Evolutionary conservation across 352 stramenopile species (phyloP).

Genomic region (Phytophthora idaei): DNA sequence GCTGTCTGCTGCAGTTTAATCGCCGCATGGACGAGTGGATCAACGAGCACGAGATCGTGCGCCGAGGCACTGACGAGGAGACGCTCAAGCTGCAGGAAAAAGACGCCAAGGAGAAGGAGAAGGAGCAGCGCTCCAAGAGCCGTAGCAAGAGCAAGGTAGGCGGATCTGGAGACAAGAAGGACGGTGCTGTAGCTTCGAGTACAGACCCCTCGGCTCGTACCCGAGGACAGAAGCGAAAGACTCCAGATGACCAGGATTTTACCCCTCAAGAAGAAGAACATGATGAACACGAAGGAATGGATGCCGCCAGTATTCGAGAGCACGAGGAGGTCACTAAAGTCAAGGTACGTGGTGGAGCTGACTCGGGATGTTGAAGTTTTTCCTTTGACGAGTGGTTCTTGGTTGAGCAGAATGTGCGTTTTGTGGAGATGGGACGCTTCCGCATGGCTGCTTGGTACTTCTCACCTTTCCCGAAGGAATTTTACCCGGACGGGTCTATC

Average conservation of each 20-base stretch:
- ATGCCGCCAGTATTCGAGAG: conserved; percentile 96
- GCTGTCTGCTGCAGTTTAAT: conserved; percentile 62
- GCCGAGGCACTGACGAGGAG: conserved; percentile 76
- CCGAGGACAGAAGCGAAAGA: conserved; percentile 79
- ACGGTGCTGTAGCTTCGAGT: conserved; percentile 1
- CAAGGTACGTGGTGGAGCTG: conserved; percentile 55
- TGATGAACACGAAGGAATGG: conserved; percentile 98
- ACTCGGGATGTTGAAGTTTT: conserved; percentile 1
- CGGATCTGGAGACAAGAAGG: conserved; percentile 19
- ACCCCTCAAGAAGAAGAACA: conserved; percentile 90
- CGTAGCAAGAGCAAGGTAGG: conserved; percentile 37
- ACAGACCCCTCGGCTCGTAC: conserved; percentile 52
- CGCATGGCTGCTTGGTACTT: conserved; percentile 98
- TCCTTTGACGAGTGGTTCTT: conserved; percentile 20
- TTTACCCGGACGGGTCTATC: conserved; percentile 85
- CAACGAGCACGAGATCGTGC: conserved; percentile 81
- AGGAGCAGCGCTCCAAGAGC: conserved; percentile 60
- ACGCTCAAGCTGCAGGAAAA: conserved; percentile 76
- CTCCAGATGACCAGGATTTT: conserved; percentile 74
- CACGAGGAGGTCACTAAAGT: conserved; percentile 98
- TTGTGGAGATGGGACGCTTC: conserved; percentile 93
- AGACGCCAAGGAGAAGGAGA: conserved; percentile 76
- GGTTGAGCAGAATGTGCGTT: conserved; percentile 92
- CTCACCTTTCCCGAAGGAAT: conserved; percentile 97
- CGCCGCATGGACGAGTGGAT: conserved; percentile 91